phyloP scores from a whole-genome alignment of 2,329 filamentous ascomycete genomes.

The Gaeumannomyces tritici region DNA sequence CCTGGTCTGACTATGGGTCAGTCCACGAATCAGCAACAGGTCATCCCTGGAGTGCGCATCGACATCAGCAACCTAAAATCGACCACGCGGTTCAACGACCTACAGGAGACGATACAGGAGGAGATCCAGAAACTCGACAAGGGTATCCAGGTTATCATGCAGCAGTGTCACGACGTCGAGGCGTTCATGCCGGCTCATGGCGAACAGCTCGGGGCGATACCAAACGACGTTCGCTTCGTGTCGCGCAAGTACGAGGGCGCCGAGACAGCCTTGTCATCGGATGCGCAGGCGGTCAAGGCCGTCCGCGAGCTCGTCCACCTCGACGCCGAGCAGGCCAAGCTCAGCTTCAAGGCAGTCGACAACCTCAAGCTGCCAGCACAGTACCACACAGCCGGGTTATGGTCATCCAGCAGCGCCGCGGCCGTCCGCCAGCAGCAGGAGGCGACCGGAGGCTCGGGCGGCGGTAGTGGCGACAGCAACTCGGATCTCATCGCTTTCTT shows the following conservation, averaged over 20 bases:
- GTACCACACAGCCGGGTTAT: slow-evolving; percentile 36
- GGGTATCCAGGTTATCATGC: slow-evolving; percentile 71
- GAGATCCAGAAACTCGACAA: slow-evolving; percentile 71
- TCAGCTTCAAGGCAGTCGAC: slow-evolving; percentile 35
- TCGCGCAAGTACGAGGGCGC: slow-evolving; percentile 34
- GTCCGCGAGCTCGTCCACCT: slow-evolving; percentile 29
- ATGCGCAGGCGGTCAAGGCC: slow-evolving; percentile 30
- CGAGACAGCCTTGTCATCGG: slow-evolving; percentile 26
- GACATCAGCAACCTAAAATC: slow-evolving; percentile 70
- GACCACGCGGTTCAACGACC: slow-evolving; percentile 86
- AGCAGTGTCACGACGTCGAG: slow-evolving; percentile 67
- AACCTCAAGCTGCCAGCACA: slow-evolving; percentile 37
- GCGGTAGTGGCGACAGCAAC: slow-evolving; percentile 38
- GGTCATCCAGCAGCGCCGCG: slow-evolving; percentile 16
- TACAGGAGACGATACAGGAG: slow-evolving; percentile 71
- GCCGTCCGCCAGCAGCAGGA: slow-evolving; percentile 17
- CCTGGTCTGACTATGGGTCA: slow-evolving; percentile 11
- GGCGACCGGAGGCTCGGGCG: slow-evolving; percentile 26
- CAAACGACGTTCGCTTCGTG: slow-evolving; percentile 33
- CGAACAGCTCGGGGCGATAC: slow-evolving; percentile 25
- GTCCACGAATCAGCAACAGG: slow-evolving; percentile 31
- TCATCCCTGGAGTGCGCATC: slow-evolving; percentile 65
- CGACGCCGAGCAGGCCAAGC: slow-evolving; percentile 29
- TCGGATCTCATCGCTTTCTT: slow-evolving; percentile 56
- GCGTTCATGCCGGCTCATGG: slow-evolving; percentile 51